These are phyloP conservation scores for Ganoderma lingzhi DNA, from an alignment of 1,284 basidiomycete species.

Conservation along the genomic window DNA sequence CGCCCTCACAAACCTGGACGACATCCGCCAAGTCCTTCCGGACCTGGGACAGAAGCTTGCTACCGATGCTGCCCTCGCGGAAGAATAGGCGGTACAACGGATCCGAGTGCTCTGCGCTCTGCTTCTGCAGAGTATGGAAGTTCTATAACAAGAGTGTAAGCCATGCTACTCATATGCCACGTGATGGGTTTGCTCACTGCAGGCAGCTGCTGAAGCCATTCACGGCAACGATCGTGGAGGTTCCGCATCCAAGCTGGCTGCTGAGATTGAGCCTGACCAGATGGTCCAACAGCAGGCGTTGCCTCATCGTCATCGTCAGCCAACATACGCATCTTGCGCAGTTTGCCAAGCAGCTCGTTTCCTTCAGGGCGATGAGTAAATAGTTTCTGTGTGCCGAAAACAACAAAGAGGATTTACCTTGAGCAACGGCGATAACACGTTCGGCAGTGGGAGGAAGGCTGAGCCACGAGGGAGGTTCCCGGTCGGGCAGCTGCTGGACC, in stretches of 20 bases:
- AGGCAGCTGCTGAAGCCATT: conserved; percentile 85
- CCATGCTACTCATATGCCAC: neutral
- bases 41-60: conserved; percentile 79
- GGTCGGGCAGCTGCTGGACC: conserved; percentile 87
- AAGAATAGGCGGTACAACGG: conserved; percentile 89
- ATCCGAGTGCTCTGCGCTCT: conserved; percentile 76
- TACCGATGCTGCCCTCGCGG: conserved; percentile 87
- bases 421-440: conserved; percentile 87
- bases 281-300: conserved; percentile 54
- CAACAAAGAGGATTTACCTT: conserved; percentile 63
- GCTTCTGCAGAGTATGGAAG: conserved; percentile 69
- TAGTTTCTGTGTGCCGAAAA: neutral
- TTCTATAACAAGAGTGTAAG: conserved; percentile 48
- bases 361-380: conserved; percentile 54
- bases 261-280: conserved; percentile 64
- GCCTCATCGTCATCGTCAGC: conserved; percentile 89
- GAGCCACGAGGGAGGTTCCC: conserved; percentile 93
- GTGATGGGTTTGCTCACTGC: conserved; percentile 54
- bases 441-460: conserved; percentile 92
- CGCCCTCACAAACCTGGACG: conserved; percentile 85
- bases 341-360: conserved; percentile 81
- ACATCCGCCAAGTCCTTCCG: conserved; percentile 84
- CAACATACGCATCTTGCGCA: conserved; percentile 92
- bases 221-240: conserved; percentile 79
- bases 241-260: conserved; percentile 95